phyloP scores from a whole-genome alignment of 1,284 basidiomycete species.

The Ustilago esculenta region DNA sequence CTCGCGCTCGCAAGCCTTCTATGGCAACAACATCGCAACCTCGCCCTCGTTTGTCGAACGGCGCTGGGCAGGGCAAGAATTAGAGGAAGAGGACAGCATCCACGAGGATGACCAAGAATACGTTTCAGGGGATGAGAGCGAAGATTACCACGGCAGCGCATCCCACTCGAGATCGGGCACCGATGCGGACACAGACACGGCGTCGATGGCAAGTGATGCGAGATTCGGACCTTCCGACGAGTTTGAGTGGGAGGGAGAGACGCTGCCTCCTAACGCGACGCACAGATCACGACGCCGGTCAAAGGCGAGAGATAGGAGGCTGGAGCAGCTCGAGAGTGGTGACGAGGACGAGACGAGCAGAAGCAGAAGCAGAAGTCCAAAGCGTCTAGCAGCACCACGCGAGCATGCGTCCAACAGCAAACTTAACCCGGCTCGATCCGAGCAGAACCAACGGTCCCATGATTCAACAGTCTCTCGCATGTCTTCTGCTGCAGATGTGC shows the following conservation, averaged over 20 bases:
- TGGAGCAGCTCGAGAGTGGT: constrained; percentile 34
- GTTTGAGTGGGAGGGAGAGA: constrained; percentile 51
- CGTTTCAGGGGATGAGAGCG: constrained; percentile 20
- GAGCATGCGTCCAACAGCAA: constrained; percentile 24
- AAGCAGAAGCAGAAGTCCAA: constrained; percentile 53
- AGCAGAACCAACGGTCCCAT: constrained; percentile 2
- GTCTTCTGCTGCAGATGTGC: constrained; percentile 12
- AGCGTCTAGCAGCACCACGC: constrained; percentile 23
- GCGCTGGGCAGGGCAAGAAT: constrained; percentile 61
- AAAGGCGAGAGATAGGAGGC: constrained; percentile 32
- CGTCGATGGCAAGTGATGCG: constrained; percentile 30
- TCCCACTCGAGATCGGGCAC: constrained; percentile 26
- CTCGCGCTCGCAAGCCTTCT: constrained; percentile 66
- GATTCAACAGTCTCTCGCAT: constrained; percentile 10
- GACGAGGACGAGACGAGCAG: constrained; percentile 44
- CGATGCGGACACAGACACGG: constrained; percentile 37
- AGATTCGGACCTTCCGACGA: constrained; percentile 24
- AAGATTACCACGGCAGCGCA: constrained; percentile 15
- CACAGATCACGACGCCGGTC: constrained; percentile 12
- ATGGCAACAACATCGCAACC: constrained; percentile 65
- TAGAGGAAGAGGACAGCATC: constrained; percentile 52
- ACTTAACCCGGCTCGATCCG: constrained; percentile 14
- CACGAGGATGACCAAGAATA: constrained; percentile 54
- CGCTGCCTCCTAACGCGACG: constrained; percentile 47
- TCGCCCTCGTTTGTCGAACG: constrained; percentile 63